phyloP scores from a whole-genome alignment of 345 rosid species.

The Arabidopsis arenosa region DNA sequence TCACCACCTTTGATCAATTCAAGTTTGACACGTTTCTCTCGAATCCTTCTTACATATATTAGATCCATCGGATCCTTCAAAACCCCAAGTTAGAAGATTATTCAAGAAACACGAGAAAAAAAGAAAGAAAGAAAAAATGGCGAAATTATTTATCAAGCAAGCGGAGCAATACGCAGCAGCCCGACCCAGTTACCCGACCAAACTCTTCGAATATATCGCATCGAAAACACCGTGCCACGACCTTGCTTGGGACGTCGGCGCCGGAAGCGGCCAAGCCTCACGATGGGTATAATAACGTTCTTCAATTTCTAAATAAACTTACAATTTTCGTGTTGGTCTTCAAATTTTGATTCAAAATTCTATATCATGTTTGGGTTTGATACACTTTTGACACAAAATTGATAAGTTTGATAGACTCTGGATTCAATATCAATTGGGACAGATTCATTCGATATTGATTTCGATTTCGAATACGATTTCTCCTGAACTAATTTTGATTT shows the following conservation, averaged over 20 bases:
- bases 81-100: no score
- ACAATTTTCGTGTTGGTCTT: not conserved
- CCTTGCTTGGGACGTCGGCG: slow-evolving; percentile 90
- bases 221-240: slow-evolving; percentile 67
- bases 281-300: slow-evolving; percentile 49
- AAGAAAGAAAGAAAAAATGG: slow-evolving; percentile 48
- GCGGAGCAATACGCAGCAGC: slow-evolving; percentile 66
- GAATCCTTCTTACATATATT: not conserved
- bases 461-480: no score
- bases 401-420: not conserved
- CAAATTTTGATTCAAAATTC: not conserved
- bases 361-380: not conserved
- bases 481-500: not conserved
- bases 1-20: not conserved
- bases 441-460: not conserved
- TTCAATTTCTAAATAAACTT: not conserved
- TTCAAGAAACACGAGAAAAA: not conserved
- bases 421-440: not conserved
- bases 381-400: not conserved
- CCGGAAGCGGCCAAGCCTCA: slow-evolving; percentile 92
- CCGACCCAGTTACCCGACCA: slow-evolving; percentile 71
- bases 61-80: not conserved
- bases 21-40: slow-evolving; percentile 21
- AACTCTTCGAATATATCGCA: slow-evolving; percentile 73
- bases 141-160: slow-evolving; percentile 73